These are phyloP conservation scores for Bruguiera gymnorhiza DNA, from an alignment of 345 rosid species.

Conservation along the genomic window DNA sequence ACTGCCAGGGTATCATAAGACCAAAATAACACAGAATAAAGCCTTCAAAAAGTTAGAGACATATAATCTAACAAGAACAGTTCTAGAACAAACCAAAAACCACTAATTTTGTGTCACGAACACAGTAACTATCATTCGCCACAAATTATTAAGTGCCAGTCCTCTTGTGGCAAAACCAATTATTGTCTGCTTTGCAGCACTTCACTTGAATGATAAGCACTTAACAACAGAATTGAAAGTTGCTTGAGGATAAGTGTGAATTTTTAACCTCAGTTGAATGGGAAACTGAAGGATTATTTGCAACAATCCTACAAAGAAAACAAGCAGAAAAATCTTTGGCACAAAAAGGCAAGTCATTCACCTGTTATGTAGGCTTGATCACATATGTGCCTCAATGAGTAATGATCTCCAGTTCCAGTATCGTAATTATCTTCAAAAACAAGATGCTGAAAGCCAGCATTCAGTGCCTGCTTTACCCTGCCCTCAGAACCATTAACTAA, in stretches of 20 bases:
- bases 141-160: too few species aligned
- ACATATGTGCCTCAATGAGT: conserved; percentile 94
- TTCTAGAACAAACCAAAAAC: too few species aligned
- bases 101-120: too few species aligned
- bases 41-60: too few species aligned
- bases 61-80: too few species aligned
- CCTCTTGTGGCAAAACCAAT: too few species aligned
- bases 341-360: conserved; percentile 11
- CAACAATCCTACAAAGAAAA: background rate
- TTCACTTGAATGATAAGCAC: too few species aligned
- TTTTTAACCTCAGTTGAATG: background rate
- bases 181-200: too few species aligned
- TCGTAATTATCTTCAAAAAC: conserved; percentile 97
- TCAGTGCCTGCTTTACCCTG: conserved; percentile 80
- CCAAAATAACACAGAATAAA: too few species aligned
- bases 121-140: too few species aligned
- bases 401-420: conserved; percentile 98
- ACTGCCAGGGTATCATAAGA: too few species aligned
- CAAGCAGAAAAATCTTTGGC: background rate
- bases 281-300: background rate
- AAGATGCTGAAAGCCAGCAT: conserved; percentile 84
- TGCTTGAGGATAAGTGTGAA: background rate
- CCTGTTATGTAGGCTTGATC: conserved; percentile 90
- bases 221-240: too few species aligned
- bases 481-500: conserved; percentile 18